phyloP scores from a whole-genome alignment of 208 protist species.

The Lotmaria passim region DNA sequence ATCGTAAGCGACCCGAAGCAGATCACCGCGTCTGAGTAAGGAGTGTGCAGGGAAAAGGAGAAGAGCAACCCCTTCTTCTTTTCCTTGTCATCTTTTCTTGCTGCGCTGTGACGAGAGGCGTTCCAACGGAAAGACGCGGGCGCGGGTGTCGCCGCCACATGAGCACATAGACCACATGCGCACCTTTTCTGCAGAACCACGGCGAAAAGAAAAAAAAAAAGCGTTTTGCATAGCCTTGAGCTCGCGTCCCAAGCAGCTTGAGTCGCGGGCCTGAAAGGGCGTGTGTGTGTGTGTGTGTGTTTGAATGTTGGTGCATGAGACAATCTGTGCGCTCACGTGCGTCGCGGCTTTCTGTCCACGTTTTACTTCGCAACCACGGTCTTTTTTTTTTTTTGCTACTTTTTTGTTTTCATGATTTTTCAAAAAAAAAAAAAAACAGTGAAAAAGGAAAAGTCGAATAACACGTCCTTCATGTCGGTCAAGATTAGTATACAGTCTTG shows the following conservation, averaged over 20 bases:
- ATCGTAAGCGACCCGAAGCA: slow-evolving; percentile 79
- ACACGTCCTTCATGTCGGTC: too few relatives aligned
- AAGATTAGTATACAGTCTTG: too few relatives aligned
- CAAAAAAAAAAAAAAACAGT: slow-evolving; percentile 9
- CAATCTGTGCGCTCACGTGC: too few relatives aligned
- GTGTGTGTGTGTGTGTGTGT: neutral
- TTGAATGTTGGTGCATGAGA: too few relatives aligned
- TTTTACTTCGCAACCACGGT: neutral
- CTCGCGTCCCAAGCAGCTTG: too few relatives aligned
- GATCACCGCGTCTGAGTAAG: slow-evolving; percentile 40
- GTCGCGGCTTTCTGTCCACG: neutral
- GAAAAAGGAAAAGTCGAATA: neutral
- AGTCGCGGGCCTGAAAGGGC: too few relatives aligned
- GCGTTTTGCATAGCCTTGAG: too few relatives aligned
- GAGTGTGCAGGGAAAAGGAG: neutral
- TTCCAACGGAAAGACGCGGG: slow-evolving; percentile 14
- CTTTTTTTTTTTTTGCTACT: slow-evolving; percentile 38
- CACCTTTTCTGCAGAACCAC: too few relatives aligned
- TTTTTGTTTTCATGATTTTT: slow-evolving; percentile 23
- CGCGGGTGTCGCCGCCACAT: neutral
- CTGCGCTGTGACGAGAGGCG: slow-evolving; percentile 5
- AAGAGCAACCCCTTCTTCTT: neutral
- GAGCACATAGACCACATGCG: too few relatives aligned
- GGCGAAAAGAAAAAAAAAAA: too few relatives aligned
- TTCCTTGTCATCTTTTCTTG: neutral